phyloP scores from a whole-genome alignment of 176 grass and related monocot genomes.

The Saccharum spontaneum region DNA sequence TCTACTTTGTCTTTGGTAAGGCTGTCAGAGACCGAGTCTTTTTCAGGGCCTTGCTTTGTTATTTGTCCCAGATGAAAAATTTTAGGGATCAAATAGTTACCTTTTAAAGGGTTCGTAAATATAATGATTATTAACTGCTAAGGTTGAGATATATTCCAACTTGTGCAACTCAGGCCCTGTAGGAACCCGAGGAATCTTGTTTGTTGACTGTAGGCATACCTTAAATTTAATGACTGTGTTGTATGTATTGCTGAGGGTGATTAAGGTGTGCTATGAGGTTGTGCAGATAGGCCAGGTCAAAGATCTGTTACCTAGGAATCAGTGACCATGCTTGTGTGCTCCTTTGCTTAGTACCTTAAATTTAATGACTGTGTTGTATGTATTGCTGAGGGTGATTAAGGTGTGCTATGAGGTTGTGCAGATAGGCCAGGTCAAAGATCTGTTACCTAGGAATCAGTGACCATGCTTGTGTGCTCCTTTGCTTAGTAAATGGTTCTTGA shows the following conservation, averaged over 20 bases:
- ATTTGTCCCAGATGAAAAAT: neutral
- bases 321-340: neutral
- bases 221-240: neutral
- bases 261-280: neutral
- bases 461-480: neutral
- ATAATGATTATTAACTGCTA: neutral
- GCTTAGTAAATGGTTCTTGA: neutral
- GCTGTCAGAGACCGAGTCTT: neutral
- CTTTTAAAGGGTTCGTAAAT: neutral
- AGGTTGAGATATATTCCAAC: neutral
- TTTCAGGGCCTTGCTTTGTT: conserved; percentile 7
- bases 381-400: neutral
- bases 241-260: neutral
- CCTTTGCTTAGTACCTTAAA: neutral
- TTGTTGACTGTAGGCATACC: neutral
- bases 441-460: neutral
- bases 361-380: neutral
- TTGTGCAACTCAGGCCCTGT: neutral
- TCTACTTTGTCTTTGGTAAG: conserved; percentile 92
- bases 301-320: neutral
- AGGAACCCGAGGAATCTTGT: neutral
- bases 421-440: neutral
- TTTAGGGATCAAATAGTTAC: neutral
- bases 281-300: neutral
- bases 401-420: neutral